These are phyloP conservation scores for Primulina eburnea DNA, from an alignment of 257 asterid genomes.

Conservation along the genomic window DNA sequence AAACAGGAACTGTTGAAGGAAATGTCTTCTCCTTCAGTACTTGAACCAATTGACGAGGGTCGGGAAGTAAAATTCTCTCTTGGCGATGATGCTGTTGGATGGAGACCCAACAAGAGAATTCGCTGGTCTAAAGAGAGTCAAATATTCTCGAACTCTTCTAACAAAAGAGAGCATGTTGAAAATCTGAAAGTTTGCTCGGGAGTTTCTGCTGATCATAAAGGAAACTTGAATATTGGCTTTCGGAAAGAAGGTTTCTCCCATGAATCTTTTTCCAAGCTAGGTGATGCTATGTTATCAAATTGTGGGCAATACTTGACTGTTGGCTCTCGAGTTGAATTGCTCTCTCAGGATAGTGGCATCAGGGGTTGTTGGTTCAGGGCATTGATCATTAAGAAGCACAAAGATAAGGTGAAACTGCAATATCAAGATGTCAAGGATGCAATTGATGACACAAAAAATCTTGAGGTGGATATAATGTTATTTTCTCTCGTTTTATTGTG, in stretches of 20 bases:
- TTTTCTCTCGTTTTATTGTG: background rate
- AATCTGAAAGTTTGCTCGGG: slow-evolving; percentile 21
- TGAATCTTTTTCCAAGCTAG: slow-evolving; percentile 22
- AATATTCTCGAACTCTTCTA: slow-evolving; percentile 24
- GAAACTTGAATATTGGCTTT: slow-evolving; percentile 7
- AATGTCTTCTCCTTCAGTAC: slow-evolving; percentile 21
- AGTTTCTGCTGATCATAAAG: slow-evolving; percentile 8
- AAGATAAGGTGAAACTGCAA: slow-evolving; percentile 65
- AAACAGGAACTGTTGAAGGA: slow-evolving; percentile 52
- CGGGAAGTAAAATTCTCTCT: slow-evolving; percentile 27
- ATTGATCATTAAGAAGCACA: slow-evolving; percentile 57
- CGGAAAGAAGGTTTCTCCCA: slow-evolving; percentile 23
- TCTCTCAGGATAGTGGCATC: slow-evolving; percentile 83
- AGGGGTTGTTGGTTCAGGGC: slow-evolving; percentile 95
- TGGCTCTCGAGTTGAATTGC: slow-evolving; percentile 77
- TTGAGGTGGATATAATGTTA: slow-evolving; percentile 49
- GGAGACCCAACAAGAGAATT: slow-evolving; percentile 62
- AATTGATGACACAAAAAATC: slow-evolving; percentile 52
- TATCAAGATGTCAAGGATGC: slow-evolving; percentile 80
- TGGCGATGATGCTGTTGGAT: slow-evolving; percentile 31
- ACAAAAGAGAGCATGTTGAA: slow-evolving; percentile 23
- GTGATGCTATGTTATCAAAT: slow-evolving; percentile 14
- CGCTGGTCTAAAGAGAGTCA: slow-evolving; percentile 46
- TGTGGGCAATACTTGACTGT: slow-evolving; percentile 30
- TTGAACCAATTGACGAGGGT: slow-evolving; percentile 27